Percentiles rank a stretch among this genome's conserved stretches.
Conservation (phyloP, 2,329 filamentous ascomycete species). For the Diaporthe citrichinensis region DNA sequence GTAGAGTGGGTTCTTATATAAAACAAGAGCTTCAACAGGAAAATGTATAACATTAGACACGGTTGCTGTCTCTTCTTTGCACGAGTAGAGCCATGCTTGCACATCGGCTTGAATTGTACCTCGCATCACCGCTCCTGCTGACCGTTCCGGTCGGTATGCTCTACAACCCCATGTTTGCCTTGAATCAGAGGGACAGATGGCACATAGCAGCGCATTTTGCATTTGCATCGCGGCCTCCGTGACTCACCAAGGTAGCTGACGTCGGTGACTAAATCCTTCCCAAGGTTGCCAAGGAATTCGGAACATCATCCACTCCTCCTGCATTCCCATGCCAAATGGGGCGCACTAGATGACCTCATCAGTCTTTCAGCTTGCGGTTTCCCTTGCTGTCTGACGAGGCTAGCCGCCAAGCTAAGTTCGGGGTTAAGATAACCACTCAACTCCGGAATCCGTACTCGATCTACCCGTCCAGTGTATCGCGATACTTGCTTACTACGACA, state of each 20-base stretch:
- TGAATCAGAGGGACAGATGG: too few relatives aligned
- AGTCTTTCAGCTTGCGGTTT: not conserved
- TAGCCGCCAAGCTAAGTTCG: constrained; percentile 22
- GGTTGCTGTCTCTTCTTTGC: not conserved
- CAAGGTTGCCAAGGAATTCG: constrained; percentile 28
- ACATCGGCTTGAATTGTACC: too few relatives aligned
- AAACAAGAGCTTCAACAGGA: not conserved
- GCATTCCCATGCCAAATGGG: too few relatives aligned
- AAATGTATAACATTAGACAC: too few relatives aligned
- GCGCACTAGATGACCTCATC: constrained; percentile 9
- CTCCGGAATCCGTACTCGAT: not conserved
- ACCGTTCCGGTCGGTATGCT: not conserved
- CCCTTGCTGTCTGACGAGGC: not conserved
- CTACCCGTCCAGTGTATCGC: too few relatives aligned
- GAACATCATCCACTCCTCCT: not conserved
- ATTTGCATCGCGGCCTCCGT: too few relatives aligned
- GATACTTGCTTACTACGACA: not conserved
- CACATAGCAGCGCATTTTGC: not conserved
- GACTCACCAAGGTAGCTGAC: not conserved
- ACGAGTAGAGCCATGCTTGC: not conserved
- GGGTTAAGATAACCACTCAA: not conserved
- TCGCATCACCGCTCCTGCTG: not conserved
- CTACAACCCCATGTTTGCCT: too few relatives aligned
- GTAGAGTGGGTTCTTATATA: not conserved
- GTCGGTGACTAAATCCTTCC: not conserved